Evolutionary conservation across 2,329 filamentous ascomycete species (phyloP), one percentile per base, ranked within the genome.

Genomic region (Myriosclerotinia curreyana): DNA sequence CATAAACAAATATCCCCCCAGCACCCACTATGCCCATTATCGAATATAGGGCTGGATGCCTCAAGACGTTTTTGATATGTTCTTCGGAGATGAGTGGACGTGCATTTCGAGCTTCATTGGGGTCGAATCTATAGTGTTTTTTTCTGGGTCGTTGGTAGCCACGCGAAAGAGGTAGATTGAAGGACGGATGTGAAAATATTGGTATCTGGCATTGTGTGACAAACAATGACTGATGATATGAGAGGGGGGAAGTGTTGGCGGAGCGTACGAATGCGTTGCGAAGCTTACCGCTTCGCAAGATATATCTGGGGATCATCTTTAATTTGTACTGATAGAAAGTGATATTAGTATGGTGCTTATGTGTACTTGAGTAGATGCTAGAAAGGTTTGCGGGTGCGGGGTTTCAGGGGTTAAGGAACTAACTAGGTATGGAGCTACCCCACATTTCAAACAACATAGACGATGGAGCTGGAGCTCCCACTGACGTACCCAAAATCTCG

Each of bases 1-100:
- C 79, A 78, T 92, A 92, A 73, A 92, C 86, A 4, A 73, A 56
- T 20, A 65, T 28, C 6, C 76, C 79, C n/a, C 75, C 71, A 20
- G 79, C 74, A 36, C 78, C 77, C 17, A 78, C 66, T 0, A 77
- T 68, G 20, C 80, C 73, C 17, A 83, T 75, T 36, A 77, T 70
- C 63, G 76, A 75, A 52, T 79, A 78, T 60, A 67, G 65, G 2
- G 71, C 75, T 31, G 75, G 75, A 64, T 75, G 76, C 46, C 75
- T 74, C 34, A 73, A 63, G 51, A 77, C 67, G 5, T 71, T 70
- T 53, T 67, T 62, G 17, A 80, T 54, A n/a, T 76, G 71, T 34
- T 74, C 71, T 25, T 68, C 65, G 0, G 76, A 75, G 54, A 80
- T 60, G 12, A 82, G 75, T 12, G 80, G 80, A 28, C 69, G 70